phyloP scores from a whole-genome alignment of 2,329 filamentous ascomycete species.

The Alternaria burnsii region DNA sequence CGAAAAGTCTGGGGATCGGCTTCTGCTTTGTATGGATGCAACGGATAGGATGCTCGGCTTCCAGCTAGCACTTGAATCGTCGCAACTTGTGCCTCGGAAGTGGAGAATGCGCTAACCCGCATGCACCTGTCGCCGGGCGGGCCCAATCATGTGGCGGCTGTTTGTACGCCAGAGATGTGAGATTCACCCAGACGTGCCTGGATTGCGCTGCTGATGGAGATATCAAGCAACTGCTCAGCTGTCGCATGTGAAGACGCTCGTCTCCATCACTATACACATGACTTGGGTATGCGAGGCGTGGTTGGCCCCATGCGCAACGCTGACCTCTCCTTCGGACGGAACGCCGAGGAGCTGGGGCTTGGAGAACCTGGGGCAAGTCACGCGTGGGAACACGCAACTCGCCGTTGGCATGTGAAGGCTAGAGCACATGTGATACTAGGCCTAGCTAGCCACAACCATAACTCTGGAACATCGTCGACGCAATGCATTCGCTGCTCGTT shows the following conservation, averaged over 20 bases:
- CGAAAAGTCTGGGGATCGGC: constrained; percentile 35
- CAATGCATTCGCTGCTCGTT: constrained; percentile 1
- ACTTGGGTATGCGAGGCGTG: constrained; percentile 13
- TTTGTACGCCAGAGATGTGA: constrained; percentile 34
- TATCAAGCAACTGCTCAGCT: not conserved
- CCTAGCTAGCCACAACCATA: not conserved
- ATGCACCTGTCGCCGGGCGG: constrained; percentile 15
- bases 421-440: constrained; percentile 17
- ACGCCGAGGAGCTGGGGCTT: constrained; percentile 15
- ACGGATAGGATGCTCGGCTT: constrained; percentile 29
- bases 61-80: constrained; percentile 21
- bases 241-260: constrained; percentile 36
- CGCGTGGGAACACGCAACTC: constrained; percentile 15
- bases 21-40: constrained; percentile 38
- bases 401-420: constrained; percentile 36
- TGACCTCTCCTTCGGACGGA: constrained; percentile 18
- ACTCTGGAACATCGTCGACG: constrained; percentile 1
- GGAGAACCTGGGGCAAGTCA: constrained; percentile 33
- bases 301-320: constrained; percentile 20
- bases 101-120: constrained; percentile 35
- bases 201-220: constrained; percentile 8
- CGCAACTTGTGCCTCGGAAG: constrained; percentile 44
- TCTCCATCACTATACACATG: constrained; percentile 21
- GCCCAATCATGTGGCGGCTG: constrained; percentile 34
- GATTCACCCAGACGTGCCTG: constrained; percentile 17